phyloP scores from a whole-genome alignment of 768 basidiomycete genomes.

The Boletus sensibilis region DNA sequence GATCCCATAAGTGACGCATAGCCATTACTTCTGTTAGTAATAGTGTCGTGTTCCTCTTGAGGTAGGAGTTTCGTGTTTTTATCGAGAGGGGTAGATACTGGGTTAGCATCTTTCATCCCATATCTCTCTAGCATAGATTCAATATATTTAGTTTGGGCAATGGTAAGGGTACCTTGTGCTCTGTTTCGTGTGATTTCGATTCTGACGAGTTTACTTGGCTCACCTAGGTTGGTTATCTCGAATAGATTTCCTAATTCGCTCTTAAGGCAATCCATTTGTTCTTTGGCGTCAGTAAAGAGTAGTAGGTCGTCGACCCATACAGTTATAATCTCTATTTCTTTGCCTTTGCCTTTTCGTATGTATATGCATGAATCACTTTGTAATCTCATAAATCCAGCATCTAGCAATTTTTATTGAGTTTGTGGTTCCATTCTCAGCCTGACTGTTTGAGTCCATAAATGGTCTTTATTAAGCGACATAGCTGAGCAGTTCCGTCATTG shows the following conservation, averaged over 20 bases:
- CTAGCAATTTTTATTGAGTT: too few relatives aligned
- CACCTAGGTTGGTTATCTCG: not conserved
- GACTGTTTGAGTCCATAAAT: slow-evolving; percentile 35
- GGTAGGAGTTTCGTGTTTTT: not conserved
- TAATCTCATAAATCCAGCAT: too few relatives aligned
- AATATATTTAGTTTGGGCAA: slow-evolving; percentile 10
- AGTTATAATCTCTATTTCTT: too few relatives aligned
- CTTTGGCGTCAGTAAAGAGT: too few relatives aligned
- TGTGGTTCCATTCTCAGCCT: slow-evolving; percentile 29
- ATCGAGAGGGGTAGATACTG: slow-evolving; percentile 3
- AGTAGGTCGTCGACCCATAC: too few relatives aligned
- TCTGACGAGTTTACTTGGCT: not conserved
- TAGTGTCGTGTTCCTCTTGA: too few relatives aligned
- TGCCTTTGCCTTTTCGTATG: too few relatives aligned
- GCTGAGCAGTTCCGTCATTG: slow-evolving; percentile 7
- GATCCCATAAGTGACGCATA: slow-evolving; percentile 14
- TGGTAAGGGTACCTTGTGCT: not conserved
- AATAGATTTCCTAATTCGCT: not conserved
- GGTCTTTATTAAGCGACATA: slow-evolving; percentile 22
- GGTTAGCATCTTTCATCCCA: not conserved
- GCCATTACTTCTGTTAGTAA: not conserved
- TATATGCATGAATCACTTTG: too few relatives aligned
- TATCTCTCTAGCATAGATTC: not conserved
- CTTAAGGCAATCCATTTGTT: too few relatives aligned
- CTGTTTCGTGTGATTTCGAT: not conserved